Conservation (phyloP, 164 flowering plant genomes). For the Saururus chinensis region DNA sequence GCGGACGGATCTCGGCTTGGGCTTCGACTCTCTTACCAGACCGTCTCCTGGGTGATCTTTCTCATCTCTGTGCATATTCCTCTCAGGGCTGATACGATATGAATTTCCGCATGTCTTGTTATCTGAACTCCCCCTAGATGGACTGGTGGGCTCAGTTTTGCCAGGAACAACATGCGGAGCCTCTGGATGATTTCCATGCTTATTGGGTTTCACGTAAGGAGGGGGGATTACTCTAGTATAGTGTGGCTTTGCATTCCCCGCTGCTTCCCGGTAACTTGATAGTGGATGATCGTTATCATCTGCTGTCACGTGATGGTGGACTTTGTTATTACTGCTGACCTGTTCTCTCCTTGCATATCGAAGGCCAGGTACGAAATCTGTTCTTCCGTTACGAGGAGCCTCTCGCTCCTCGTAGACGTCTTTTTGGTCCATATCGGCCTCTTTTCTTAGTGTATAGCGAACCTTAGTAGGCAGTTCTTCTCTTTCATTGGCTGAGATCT, state of each 20-base stretch:
- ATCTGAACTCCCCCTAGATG: neutral
- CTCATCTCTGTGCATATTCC: slow-evolving; percentile 1
- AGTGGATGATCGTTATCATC: slow-evolving; percentile 1
- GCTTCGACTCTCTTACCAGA: slow-evolving; percentile 10
- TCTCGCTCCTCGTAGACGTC: neutral
- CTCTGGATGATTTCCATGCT: neutral
- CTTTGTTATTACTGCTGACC: neutral
- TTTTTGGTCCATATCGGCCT: neutral
- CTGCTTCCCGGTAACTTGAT: slow-evolving; percentile 13
- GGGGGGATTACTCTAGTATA: slow-evolving; percentile 24
- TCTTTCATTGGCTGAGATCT: slow-evolving; percentile 5
- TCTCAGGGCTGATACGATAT: neutral
- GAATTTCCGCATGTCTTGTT: neutral
- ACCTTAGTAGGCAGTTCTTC: slow-evolving; percentile 3
- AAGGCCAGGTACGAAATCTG: slow-evolving; percentile 1
- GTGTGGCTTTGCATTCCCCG: slow-evolving; percentile 12
- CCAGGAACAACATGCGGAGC: slow-evolving; percentile 1
- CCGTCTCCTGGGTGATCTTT: neutral
- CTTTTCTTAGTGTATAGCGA: neutral
- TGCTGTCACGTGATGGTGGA: neutral
- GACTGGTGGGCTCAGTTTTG: slow-evolving; percentile 1
- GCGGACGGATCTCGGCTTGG: slow-evolving; percentile 42
- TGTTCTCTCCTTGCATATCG: neutral
- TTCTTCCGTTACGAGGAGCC: slow-evolving; percentile 2
- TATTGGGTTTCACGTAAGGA: slow-evolving; percentile 30